Conservation (phyloP, 2,329 filamentous ascomycete genomes). For the Purpureocillium lavendulum region DNA sequence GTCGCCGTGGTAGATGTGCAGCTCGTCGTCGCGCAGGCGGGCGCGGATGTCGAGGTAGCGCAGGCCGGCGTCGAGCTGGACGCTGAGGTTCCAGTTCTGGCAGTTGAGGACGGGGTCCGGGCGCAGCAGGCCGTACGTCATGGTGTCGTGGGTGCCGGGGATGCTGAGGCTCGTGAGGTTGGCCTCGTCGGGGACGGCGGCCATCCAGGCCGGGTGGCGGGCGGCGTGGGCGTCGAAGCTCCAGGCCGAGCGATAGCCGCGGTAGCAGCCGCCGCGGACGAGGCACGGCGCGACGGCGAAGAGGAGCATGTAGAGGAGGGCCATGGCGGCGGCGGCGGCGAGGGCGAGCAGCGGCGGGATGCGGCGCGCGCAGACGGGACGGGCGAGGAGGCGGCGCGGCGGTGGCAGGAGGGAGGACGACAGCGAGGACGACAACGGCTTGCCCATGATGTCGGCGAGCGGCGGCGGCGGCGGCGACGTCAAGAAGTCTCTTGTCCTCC, state of each 20-base stretch:
- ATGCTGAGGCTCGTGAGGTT: constrained; percentile 36
- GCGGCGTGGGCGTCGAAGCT: constrained; percentile 32
- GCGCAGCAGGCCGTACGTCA: constrained; percentile 33
- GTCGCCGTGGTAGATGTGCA: constrained; percentile 39
- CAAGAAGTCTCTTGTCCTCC: too few relatives aligned
- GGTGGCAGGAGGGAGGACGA: constrained; percentile 2
- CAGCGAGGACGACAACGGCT: constrained; percentile 2
- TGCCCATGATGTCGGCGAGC: too few relatives aligned
- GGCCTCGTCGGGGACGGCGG: constrained; percentile 28
- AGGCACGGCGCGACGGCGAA: constrained; percentile 18
- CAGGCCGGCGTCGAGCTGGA: constrained; percentile 37
- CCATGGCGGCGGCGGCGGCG: constrained; percentile 1
- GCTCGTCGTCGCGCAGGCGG: constrained; percentile 29
- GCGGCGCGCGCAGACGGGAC: constrained; percentile 9
- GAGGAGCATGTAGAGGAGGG: constrained; percentile 4
- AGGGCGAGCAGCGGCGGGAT: constrained; percentile 10
- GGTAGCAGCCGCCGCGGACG: constrained; percentile 17
- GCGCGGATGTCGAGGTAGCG: constrained; percentile 42
- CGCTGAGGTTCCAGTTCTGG: constrained; percentile 36
- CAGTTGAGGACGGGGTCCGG: constrained; percentile 28
- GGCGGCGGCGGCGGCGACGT: too few relatives aligned
- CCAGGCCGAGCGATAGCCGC: constrained; percentile 20
- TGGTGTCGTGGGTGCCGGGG: constrained; percentile 45
- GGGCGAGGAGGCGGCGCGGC: constrained; percentile 9
- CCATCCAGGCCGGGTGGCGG: constrained; percentile 33